Conservation (phyloP, 345 rosid genomes). For the Citrus reticulata region DNA sequence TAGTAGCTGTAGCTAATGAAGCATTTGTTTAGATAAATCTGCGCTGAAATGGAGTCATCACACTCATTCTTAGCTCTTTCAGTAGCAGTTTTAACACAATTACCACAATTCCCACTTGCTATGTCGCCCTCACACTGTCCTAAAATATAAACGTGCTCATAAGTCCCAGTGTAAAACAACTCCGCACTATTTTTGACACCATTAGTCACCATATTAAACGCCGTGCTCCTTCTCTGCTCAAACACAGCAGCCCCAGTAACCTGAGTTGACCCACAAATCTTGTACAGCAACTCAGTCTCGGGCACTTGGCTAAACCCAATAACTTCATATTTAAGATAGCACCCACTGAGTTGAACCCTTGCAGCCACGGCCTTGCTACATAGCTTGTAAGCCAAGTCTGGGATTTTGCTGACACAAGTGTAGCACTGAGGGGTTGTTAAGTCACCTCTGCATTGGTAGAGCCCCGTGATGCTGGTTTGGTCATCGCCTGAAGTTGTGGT, state of each 20-base stretch:
- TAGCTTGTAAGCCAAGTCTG: conserved; percentile 42
- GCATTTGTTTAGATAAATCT: conserved; percentile 70
- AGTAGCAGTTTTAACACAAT: conserved; percentile 57
- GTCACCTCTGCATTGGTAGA: conserved; percentile 90
- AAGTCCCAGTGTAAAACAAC: conserved; percentile 50
- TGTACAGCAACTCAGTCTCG: conserved; percentile 46
- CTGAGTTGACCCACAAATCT: conserved; percentile 49
- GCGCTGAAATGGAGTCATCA: conserved; percentile 64
- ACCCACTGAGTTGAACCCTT: conserved; percentile 65
- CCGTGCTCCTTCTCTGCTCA: conserved; percentile 38
- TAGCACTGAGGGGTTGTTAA: conserved; percentile 49
- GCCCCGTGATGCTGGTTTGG: conserved; percentile 50
- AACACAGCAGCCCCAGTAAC: conserved; percentile 35
- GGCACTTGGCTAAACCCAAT: conserved; percentile 52
- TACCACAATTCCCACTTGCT: conserved; percentile 51
- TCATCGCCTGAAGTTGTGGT: conserved; percentile 52
- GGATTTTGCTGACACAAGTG: conserved; percentile 53
- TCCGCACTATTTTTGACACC: conserved; percentile 41
- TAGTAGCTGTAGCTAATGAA: conserved; percentile 76
- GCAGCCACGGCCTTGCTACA: conserved; percentile 63
- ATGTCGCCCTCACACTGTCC: conserved; percentile 91
- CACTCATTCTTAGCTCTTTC: conserved; percentile 52
- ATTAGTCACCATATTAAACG: conserved; percentile 38
- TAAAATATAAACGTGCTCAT: conserved; percentile 53
- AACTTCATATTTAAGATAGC: conserved; percentile 60